A percentile compares a stretch with the other conserved stretches of the same genome.
Evolutionary conservation across 306 rosid species (phyloP).

Genomic region (Acacia acuminata): DNA sequence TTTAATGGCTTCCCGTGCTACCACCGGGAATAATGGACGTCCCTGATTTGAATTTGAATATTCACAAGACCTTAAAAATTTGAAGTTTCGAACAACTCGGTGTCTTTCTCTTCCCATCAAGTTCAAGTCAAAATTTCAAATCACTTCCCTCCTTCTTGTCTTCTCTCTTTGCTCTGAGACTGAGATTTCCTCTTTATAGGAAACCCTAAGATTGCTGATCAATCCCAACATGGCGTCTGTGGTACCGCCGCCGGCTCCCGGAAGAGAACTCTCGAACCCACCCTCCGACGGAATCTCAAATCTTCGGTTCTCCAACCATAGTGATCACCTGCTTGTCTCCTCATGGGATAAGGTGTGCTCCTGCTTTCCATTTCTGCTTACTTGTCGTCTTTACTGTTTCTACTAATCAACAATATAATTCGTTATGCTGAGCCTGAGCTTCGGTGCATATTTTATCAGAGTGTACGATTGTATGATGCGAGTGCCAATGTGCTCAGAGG

Average conservation of each 20-base stretch:
- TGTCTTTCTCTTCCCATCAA: background rate
- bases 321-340: slow-evolving; percentile 84
- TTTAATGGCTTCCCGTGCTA: background rate
- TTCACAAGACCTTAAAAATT: background rate
- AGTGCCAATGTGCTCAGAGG: slow-evolving; percentile 76
- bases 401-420: background rate
- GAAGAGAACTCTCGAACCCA: slow-evolving; percentile 77
- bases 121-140: slow-evolving; percentile 33
- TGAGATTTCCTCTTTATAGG: background rate
- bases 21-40: slow-evolving; percentile 4
- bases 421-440: background rate
- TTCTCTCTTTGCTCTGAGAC: background rate
- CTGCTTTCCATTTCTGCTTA: background rate
- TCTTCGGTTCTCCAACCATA: slow-evolving; percentile 89
- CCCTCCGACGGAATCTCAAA: slow-evolving; percentile 93
- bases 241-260: slow-evolving; percentile 55
- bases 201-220: background rate
- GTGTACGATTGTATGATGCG: slow-evolving; percentile 87
- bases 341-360: slow-evolving; percentile 90
- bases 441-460: slow-evolving; percentile 37
- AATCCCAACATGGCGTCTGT: slow-evolving; percentile 49
- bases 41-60: slow-evolving; percentile 19
- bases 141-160: slow-evolving; percentile 36
- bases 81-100: background rate
- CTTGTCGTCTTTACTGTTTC: background rate